A percentile compares a stretch with the other conserved stretches of the same genome.
These are phyloP conservation scores for Clausena lansium DNA, from an alignment of 345 rosid species.

Conservation along the genomic window DNA sequence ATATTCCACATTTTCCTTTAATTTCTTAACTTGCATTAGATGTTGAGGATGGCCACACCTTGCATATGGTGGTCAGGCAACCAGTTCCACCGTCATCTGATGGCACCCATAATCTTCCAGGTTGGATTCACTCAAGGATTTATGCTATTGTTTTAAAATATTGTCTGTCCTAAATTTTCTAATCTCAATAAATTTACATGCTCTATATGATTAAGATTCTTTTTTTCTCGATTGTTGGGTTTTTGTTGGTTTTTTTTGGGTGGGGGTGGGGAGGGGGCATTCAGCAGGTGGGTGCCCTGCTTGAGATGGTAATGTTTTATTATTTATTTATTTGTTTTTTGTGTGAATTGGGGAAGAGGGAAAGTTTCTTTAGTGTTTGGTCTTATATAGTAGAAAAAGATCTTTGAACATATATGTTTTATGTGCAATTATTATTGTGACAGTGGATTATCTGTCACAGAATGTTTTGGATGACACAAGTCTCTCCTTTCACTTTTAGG, in stretches of 20 bases:
- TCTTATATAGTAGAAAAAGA: background rate
- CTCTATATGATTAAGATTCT: background rate
- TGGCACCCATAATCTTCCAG: conserved; percentile 44
- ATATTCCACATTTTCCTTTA: background rate
- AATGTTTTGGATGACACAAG: background rate
- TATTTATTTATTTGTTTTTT: background rate
- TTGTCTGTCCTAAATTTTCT: background rate
- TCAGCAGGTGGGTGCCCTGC: background rate
- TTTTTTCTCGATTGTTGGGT: background rate
- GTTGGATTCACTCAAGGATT: conserved; percentile 27
- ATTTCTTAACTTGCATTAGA: conserved; percentile 48
- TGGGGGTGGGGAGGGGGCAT: background rate
- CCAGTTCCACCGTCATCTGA: conserved; percentile 50
- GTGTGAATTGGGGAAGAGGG: background rate
- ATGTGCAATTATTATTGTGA: background rate
- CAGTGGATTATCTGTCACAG: background rate
- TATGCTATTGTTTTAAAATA: background rate
- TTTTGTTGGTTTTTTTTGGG: too few relatives aligned
- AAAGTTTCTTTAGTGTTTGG: background rate
- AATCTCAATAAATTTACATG: background rate
- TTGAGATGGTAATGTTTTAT: background rate
- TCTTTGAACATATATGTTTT: background rate
- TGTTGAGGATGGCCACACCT: conserved; percentile 85
- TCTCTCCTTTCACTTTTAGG: background rate
- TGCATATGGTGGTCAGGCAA: conserved; percentile 81